Conservation (phyloP, 371 early-diverging fungal species). For the Astathelohania contejeani region DNA sequence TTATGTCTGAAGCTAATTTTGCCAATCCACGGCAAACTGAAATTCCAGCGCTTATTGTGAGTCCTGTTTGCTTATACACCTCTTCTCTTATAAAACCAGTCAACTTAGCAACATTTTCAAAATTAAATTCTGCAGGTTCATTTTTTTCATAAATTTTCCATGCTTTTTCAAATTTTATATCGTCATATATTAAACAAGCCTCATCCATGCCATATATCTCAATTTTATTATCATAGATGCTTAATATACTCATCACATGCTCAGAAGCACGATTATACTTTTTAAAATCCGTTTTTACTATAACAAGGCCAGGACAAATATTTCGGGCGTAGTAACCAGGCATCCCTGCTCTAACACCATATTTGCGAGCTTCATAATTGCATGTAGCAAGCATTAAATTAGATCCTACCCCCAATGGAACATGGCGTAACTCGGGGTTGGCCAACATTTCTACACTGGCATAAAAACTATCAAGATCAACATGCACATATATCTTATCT, state of each 20-base stretch:
- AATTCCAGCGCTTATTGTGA: constrained; percentile 39
- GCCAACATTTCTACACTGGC: constrained; percentile 61
- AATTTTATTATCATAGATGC: constrained; percentile 20
- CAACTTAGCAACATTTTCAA: constrained; percentile 8
- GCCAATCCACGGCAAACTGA: constrained; percentile 30
- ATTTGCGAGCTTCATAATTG: constrained; percentile 62
- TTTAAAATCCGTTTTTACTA: constrained; percentile 62
- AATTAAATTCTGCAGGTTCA: constrained; percentile 1
- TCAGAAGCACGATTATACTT: constrained; percentile 54
- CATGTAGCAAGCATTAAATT: constrained; percentile 55
- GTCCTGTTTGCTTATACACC: constrained; percentile 15
- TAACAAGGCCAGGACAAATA: constrained; percentile 56
- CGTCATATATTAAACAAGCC: constrained; percentile 23
- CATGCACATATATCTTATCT: constrained; percentile 52
- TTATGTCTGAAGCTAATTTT: constrained; percentile 24
- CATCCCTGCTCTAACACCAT: constrained; percentile 61
- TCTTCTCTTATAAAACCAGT: constrained; percentile 18
- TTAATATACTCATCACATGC: constrained; percentile 25
- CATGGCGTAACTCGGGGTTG: constrained; percentile 55
- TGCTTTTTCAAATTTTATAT: constrained; percentile 18
- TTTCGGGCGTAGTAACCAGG: constrained; percentile 54
- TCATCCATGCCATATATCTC: constrained; percentile 44
- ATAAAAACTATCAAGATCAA: constrained; percentile 81
- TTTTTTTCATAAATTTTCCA: constrained; percentile 1
- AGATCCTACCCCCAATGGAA: constrained; percentile 43